Evolutionary conservation across 441 rosid species (phyloP), one percentile per base, ranked within the genome.

Genomic region (Raphanus hybrid): DNA sequence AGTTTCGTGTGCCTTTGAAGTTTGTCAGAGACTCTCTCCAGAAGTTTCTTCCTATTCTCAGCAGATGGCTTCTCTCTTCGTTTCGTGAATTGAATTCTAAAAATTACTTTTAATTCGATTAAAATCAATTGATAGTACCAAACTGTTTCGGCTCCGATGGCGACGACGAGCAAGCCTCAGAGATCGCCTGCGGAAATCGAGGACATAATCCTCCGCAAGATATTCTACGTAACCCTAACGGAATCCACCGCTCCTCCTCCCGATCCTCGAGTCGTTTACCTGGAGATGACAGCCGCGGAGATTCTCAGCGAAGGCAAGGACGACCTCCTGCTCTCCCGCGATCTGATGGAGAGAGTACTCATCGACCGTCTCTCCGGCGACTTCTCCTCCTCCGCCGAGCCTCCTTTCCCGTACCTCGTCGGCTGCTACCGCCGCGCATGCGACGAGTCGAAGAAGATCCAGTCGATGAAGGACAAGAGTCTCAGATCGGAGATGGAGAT

Each of bases 201-300:
- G 85, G 98, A 96, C 79, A 87, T 90, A 39, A 89, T 94, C 81
- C 93, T 96, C 68, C 87, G 92, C 11, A 96, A 92, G 78, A 90
- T 96, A 78, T 76, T 94, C 69, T 84, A 85, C 34, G 81, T 92
- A 41, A 86, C 92, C 66, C 91, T 96, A 67, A 67, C 80, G 12
- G 89, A 87, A 12, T 71, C 89, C 14, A 43, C 54, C 43, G 11
- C 43, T 1, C 11, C 43, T 8, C 3, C 43, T 8, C 11, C 43
- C 43, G 97, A 92, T 84, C 78, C 91, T 5, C 82, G 90, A 55
- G 29, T 86, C 41, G 87, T 87, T 27, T 90, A 94, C 82, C 77
- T 94, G 59, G 96, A 90, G 83, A 83, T 89, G 87, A 85, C 96
- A 0, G 99, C 98, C 1, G 97, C 98, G 4, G 99, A 92, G 87